Percentiles rank a stretch among this genome's conserved stretches.
Conservation (phyloP, 23 red algal species). For the Gracilaria gracilis region DNA sequence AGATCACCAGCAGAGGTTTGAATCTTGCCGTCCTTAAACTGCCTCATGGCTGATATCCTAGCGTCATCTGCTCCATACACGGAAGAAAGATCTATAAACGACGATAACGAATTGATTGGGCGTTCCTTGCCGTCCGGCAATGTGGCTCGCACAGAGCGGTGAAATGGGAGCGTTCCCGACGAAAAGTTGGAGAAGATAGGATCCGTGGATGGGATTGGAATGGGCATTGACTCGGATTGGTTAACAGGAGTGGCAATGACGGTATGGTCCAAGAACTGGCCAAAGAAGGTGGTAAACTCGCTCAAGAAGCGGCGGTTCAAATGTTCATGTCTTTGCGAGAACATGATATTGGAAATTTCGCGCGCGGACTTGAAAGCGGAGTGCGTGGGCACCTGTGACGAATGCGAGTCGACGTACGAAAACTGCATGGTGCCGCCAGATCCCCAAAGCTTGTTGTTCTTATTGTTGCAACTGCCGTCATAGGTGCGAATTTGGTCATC, state of each 20-base stretch:
- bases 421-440: slow-evolving; percentile 44
- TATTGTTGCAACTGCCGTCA: slow-evolving; percentile 44
- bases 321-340: neutral
- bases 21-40: slow-evolving; percentile 24
- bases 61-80: slow-evolving; percentile 14
- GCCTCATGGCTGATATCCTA: neutral
- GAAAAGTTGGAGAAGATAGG: slow-evolving; percentile 47
- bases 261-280: slow-evolving; percentile 62
- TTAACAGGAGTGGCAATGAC: slow-evolving; percentile 38
- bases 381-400: neutral
- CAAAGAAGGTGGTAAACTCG: slow-evolving; percentile 53
- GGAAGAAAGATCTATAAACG: slow-evolving; percentile 22
- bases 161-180: slow-evolving; percentile 13
- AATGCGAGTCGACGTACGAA: slow-evolving; percentile 9
- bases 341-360: slow-evolving; percentile 39
- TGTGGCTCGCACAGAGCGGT: slow-evolving; percentile 17
- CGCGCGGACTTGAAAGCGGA: slow-evolving; percentile 24
- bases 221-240: slow-evolving; percentile 43
- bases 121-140: neutral
- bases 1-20: neutral
- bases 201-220: slow-evolving; percentile 30
- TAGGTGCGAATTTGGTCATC: slow-evolving; percentile 3
- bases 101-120: slow-evolving; percentile 34
- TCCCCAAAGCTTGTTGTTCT: neutral
- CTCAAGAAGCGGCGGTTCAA: slow-evolving; percentile 24